These are phyloP conservation scores for Xylariales sp. DNA, from an alignment of 2,329 filamentous ascomycete genomes.

Conservation along the genomic window DNA sequence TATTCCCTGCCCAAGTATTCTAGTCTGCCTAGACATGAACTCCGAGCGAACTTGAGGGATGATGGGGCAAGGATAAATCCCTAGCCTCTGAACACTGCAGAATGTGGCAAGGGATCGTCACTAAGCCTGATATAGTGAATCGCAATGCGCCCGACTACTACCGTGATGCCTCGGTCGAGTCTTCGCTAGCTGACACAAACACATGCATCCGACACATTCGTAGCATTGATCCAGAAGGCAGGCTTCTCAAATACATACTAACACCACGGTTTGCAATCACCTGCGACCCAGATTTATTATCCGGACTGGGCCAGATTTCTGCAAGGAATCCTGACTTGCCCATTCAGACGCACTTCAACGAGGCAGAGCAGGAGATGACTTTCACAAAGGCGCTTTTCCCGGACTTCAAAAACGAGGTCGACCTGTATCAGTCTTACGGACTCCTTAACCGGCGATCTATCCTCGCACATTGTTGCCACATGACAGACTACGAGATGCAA, in stretches of 20 bases:
- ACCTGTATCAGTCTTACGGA: conserved; percentile 52
- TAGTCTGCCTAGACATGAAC: too few species aligned
- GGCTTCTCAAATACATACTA: conserved; percentile 44
- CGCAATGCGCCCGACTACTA: conserved; percentile 52
- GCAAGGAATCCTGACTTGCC: conserved; percentile 41
- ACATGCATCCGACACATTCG: conserved; percentile 44
- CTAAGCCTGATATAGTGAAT: conserved; percentile 40
- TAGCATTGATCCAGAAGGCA: conserved; percentile 36
- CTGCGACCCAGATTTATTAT: conserved; percentile 50
- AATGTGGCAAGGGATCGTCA: too few species aligned
- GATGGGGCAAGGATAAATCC: too few species aligned
- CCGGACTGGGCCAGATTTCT: conserved; percentile 51
- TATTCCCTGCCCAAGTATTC: too few species aligned
- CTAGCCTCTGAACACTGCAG: too few species aligned
- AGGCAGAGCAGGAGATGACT: conserved; percentile 55
- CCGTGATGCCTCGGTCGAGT: conserved; percentile 39
- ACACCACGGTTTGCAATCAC: conserved; percentile 60
- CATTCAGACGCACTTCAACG: conserved; percentile 65
- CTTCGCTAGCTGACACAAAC: conserved; percentile 44
- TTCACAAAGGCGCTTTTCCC: conserved; percentile 53
- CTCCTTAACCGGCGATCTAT: conserved; percentile 53
- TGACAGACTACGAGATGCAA: conserved; percentile 51
- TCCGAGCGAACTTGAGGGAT: too few species aligned
- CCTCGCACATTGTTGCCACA: conserved; percentile 62
- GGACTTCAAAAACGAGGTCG: conserved; percentile 49